These are phyloP conservation scores for Kwoniella shandongensis DNA, from an alignment of 768 basidiomycete genomes.

Conservation along the genomic window DNA sequence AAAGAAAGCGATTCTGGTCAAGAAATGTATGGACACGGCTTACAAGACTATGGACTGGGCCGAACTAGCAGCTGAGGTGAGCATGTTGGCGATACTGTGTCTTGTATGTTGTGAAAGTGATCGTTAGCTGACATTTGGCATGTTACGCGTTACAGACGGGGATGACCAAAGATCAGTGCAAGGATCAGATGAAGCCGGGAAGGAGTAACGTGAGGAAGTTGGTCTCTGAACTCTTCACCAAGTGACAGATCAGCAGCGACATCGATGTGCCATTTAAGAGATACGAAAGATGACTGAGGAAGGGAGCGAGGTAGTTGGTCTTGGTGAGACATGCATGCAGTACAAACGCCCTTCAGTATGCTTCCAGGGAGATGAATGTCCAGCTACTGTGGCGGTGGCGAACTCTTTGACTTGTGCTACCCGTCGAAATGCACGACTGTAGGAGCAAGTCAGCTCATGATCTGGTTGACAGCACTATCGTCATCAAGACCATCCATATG, in stretches of 20 bases:
- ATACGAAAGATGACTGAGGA: too few relatives aligned
- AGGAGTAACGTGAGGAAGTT: slow-evolving; percentile 21
- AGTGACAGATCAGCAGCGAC: not conserved
- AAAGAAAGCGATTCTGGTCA: slow-evolving; percentile 8
- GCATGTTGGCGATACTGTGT: not conserved
- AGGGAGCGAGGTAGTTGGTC: too few relatives aligned
- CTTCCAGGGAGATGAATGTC: too few relatives aligned
- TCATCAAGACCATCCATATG: too few relatives aligned
- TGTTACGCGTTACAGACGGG: slow-evolving; percentile 11
- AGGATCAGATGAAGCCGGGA: slow-evolving; percentile 25
- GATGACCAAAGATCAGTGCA: slow-evolving; percentile 20
- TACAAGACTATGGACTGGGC: slow-evolving; percentile 23
- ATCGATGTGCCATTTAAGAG: too few relatives aligned
- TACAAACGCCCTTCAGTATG: too few relatives aligned
- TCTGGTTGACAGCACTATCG: too few relatives aligned
- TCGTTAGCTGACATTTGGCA: slow-evolving; percentile 6
- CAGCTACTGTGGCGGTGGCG: too few relatives aligned
- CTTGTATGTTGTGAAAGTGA: not conserved
- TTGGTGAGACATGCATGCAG: too few relatives aligned
- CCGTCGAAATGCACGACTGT: too few relatives aligned
- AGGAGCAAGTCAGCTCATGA: too few relatives aligned
- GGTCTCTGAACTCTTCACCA: slow-evolving; percentile 12
- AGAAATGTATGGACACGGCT: slow-evolving; percentile 12
- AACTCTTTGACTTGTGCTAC: too few relatives aligned
- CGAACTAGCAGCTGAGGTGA: slow-evolving; percentile 15